Evolutionary conservation across 2,329 filamentous ascomycete genomes (phyloP), one percentile per base, ranked within the genome.

Genomic region (Lasiodiplodia citricola): DNA sequence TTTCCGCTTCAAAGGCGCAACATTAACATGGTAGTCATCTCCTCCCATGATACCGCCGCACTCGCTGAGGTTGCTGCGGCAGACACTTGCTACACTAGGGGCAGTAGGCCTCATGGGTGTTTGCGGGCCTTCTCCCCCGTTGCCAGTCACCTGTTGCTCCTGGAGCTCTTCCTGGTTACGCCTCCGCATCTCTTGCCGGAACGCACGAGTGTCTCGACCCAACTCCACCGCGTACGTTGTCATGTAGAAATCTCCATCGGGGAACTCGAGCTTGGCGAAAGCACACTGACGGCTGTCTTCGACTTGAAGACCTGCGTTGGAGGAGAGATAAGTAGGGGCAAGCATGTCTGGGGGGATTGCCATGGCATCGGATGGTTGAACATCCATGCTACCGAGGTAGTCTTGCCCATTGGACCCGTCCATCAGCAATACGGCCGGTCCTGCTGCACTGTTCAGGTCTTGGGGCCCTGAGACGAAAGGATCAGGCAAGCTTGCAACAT

Each of bases 201-300:
- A 79, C 11, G 88, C 88, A 65, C 84, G 81, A 74, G 89, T 85
- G 78, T 94, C 91, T 70, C 92, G 89, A 67, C 91, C 91, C 35
- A 94, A 87, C 68, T 92, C 87, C 73, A 94, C 86, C 65, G 87
- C 85, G 73, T 90, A 90, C 1, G 91, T 93, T 64, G 89, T 92
- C 88, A 94, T 91, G 79, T 92, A 91, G 77, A 92, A 94, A 68
- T 89, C 87, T 75, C 91, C 91, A 81, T 94, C 92, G 72, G 87
- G 85, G 76, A 94, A 94, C 74, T 90, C 87, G 70, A 94, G 82
- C 75, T 89, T 88, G 51, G 88, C 88, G 77, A 87, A 90, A 41
- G 87, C 88, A 71, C 86, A 68, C n/a, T 68, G 67, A 2, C 67
- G 67, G 25, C 52, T 64, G n/a, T 68, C 58, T n/a, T 68, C 66